A percentile compares a stretch with the other conserved stretches of the same genome.
phyloP scores from a whole-genome alignment of 495 filamentous ascomycete species.

The Beverwykella pulmonaria region DNA sequence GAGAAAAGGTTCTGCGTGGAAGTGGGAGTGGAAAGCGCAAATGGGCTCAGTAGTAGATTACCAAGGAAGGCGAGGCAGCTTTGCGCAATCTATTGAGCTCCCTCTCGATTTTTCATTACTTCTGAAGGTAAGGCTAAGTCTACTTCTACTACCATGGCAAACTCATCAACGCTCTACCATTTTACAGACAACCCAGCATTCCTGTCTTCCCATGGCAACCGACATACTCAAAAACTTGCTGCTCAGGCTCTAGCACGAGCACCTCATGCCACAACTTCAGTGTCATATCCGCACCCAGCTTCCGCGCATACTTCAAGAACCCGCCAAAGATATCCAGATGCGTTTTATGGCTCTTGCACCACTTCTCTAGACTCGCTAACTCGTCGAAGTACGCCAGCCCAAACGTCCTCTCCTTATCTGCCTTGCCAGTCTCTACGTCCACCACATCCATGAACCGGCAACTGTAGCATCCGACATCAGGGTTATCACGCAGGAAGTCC shows the following conservation, averaged over 20 bases:
- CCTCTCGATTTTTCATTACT: too few relatives aligned
- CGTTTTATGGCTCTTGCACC: constrained; percentile 44
- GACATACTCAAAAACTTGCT: constrained; percentile 49
- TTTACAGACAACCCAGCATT: constrained; percentile 35
- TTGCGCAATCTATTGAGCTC: too few relatives aligned
- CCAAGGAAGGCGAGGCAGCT: too few relatives aligned
- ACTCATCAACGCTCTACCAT: too few relatives aligned
- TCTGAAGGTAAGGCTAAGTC: too few relatives aligned
- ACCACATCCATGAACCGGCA: constrained; percentile 43
- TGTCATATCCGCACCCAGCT: constrained; percentile 39
- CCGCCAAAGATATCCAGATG: constrained; percentile 46
- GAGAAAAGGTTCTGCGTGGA: too few relatives aligned
- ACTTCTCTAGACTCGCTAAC: constrained; percentile 43
- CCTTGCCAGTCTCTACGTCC: constrained; percentile 19
- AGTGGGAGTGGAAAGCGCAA: too few relatives aligned
- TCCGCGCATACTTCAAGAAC: constrained; percentile 41
- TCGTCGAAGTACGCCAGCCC: constrained; percentile 45
- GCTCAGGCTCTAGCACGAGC: constrained; percentile 42
- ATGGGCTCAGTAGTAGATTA: too few relatives aligned
- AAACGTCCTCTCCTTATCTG: constrained; percentile 43
- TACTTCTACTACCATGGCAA: too few relatives aligned
- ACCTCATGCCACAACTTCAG: constrained; percentile 47
- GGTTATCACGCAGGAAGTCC: constrained; percentile 43
- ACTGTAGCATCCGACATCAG: constrained; percentile 42
- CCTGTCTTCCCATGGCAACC: constrained; percentile 44